Base-by-base conservation (phyloP, 768 basidiomycete species). In the Leccinellum rugosiceps region DNA sequence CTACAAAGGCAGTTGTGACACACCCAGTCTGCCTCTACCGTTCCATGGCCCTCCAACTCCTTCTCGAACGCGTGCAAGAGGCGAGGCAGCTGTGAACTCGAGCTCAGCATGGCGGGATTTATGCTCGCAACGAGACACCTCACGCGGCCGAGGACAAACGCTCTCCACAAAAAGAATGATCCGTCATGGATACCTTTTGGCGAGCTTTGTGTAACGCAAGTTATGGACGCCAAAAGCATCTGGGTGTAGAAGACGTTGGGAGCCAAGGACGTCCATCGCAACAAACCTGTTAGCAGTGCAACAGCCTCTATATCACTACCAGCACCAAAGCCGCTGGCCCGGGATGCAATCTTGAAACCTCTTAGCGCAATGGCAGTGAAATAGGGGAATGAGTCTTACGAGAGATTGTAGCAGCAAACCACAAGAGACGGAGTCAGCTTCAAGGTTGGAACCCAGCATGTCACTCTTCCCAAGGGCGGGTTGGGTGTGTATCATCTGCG, bases 91-190 rank as follows among this genome's bases (percentile, higher is more conserved):
- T 90, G 65, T 31, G 25, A 13, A 59, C 50, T 23, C 17, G 25
- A 7, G 50, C 34, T 62, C 30, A 61, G 43, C 31, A 47, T 32
- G 49, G 8, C 55, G 31, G n/a, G 31, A 0, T 58, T 21, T 30
- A 41, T 6, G 26, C 38, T 14, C 19, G 31, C 38, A 53, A 59
- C 35, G 21, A 57, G 30, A 50, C 53, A 60, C 51, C 86, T 63
- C 72, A 92, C 90, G 53, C 90, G 80, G 38, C 88, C 85, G 54
- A 88, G 73, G 19, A 89, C 77, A 65, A 91, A 92, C 19, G 84
- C 78, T 61, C 81, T 82, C 90, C 89, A 92, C 31, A 90, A 64
- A 35, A 72, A 73, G 46, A 69, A 60, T 53, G 73, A 57, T 64
- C 70, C 60, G 62, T 74, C 60, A 53, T 70, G 59, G 49, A 67